Base-by-base conservation (phyloP, 2,329 filamentous ascomycete species). In the Aschersonia sp. region DNA sequence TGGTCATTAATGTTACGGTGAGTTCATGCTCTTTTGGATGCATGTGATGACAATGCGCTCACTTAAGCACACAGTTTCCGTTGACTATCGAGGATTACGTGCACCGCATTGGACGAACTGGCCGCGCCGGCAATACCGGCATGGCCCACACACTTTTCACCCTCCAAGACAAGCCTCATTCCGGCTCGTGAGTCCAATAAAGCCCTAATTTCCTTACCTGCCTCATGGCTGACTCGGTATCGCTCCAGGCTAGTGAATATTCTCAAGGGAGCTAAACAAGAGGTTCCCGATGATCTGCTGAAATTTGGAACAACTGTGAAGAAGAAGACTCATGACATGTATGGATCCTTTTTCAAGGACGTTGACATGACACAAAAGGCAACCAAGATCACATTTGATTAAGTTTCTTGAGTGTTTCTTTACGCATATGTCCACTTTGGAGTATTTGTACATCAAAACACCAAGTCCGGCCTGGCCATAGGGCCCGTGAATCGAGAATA, bases 241-340 rank as follows among this genome's bases (percentile, higher is more conserved):
- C 12, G 5, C 42, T 32, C 48, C 56, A 89, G 84, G 8, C 71
- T 98, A 56, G 84, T 97, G 70, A 97, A 97, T 63, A 88, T 98
- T 48, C 77, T 98, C 52, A 94, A 85, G 67, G 86, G 81, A n/a
- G 89, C 92, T 30, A 87, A 87, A 54, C 92, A 98, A 66, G 75
- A 81, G 10, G 87, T 98, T 1, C 92, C 92, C 2, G 87, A 95
- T 42, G 84, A 87, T 30, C 71, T 98, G 39, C 73, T 97, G 63
- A 95, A 94, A 68, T 98, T 95, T 56, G 92, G 92, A 58, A 94
- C 88, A 29, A 97, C 90, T 1, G 92, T 98, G 46, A 98, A 97
- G 79, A 95, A 94, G 79, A 97, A 97, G 87, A 78, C 81, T 45
- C 92, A 98, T 68, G 85, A 88, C 59, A 84, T 86, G 44, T 98